Evolutionary conservation across 2,329 filamentous ascomycete species (phyloP).

Genomic region (Aspergillus tubingensis): DNA sequence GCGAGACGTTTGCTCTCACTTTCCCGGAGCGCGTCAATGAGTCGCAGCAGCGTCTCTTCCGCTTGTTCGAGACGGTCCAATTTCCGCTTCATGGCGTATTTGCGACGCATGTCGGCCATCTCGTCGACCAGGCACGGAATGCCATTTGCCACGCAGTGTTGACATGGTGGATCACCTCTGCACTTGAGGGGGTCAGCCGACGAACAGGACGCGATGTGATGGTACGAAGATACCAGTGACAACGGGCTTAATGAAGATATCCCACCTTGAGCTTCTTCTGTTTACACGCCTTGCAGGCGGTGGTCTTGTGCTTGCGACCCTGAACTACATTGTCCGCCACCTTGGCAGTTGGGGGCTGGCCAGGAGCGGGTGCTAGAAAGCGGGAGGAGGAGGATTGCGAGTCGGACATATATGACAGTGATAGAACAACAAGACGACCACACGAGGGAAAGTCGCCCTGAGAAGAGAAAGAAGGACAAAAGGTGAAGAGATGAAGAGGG

Average conservation of each 20-base stretch:
- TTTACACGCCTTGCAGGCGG: conserved; percentile 27
- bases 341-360: conserved; percentile 9
- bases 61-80: conserved; percentile 23
- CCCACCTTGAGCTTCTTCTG: conserved; percentile 27
- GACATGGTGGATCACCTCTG: conserved; percentile 30
- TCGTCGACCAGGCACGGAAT: conserved; percentile 30
- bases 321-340: conserved; percentile 16
- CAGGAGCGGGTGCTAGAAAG: conserved; percentile 19
- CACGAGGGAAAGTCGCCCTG: neutral
- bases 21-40: conserved; percentile 25
- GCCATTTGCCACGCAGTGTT: conserved; percentile 29
- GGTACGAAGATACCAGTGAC: neutral
- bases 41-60: conserved; percentile 17
- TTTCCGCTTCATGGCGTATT: conserved; percentile 27
- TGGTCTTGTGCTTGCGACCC: conserved; percentile 26
- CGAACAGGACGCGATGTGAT: neutral
- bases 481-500: neutral
- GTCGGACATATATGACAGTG: conserved; percentile 20
- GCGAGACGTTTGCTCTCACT: conserved; percentile 19
- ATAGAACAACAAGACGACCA: neutral
- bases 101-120: conserved; percentile 32
- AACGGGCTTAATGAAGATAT: neutral
- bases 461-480: neutral
- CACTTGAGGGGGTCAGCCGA: conserved; percentile 20
- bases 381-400: conserved; percentile 18